phyloP scores from a whole-genome alignment of 2,329 filamentous ascomycete genomes.

The Aspergillus terreus region DNA sequence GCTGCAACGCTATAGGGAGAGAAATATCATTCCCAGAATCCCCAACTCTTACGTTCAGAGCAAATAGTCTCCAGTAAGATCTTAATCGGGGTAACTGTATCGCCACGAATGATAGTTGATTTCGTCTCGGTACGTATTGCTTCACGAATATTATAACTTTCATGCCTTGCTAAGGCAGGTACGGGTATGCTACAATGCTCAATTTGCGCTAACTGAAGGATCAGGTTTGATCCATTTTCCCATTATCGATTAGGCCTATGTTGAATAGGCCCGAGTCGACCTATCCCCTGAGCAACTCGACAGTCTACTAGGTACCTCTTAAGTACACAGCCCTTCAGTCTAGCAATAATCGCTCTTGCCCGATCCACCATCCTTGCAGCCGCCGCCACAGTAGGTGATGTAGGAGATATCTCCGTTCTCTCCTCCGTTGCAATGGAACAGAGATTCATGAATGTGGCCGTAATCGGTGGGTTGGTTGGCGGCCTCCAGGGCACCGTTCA shows the following conservation, averaged over 20 bases:
- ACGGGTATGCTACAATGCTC: too few species aligned
- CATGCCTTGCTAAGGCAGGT: too few species aligned
- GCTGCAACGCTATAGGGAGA: too few species aligned
- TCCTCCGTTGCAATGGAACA: slow-evolving; percentile 8
- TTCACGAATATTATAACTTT: too few species aligned
- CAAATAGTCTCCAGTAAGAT: too few species aligned
- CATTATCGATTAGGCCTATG: background rate
- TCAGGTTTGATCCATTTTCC: too few species aligned
- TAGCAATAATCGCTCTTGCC: slow-evolving; percentile 8
- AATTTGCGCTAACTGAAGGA: too few species aligned
- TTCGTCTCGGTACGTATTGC: too few species aligned
- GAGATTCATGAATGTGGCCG: slow-evolving; percentile 5
- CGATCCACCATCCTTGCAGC: slow-evolving; percentile 5
- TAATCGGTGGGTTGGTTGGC: slow-evolving; percentile 2
- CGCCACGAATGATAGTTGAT: too few species aligned
- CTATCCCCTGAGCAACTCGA: background rate
- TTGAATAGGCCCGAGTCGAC: background rate
- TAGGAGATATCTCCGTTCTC: slow-evolving; percentile 7
- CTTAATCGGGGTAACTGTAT: too few species aligned
- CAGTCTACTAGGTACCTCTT: background rate
- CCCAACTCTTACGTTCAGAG: too few species aligned
- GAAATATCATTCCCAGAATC: too few species aligned
- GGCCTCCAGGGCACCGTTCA: slow-evolving; percentile 3
- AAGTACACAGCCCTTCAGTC: background rate
- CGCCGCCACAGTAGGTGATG: slow-evolving; percentile 2